Evolutionary conservation across 768 basidiomycete species (phyloP).

Genomic region (Xanthoconium purpureum): DNA sequence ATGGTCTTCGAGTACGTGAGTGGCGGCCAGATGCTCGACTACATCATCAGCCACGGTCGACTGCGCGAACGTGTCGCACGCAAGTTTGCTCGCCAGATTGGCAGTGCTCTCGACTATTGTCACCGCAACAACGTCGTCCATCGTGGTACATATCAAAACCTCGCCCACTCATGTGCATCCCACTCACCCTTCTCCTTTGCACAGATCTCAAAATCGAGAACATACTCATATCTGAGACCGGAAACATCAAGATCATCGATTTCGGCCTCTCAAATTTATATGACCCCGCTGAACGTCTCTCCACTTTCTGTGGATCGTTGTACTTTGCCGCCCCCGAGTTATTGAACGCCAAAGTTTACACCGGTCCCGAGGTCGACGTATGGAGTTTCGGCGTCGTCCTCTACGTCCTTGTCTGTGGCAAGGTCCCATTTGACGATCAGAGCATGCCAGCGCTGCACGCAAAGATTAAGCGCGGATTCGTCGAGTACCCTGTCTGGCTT

Average conservation of each 20-base stretch:
- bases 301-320: constrained; percentile 95
- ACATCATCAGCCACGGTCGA: constrained; percentile 97
- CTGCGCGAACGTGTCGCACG: constrained; percentile 92
- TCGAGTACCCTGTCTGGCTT: constrained; percentile 97
- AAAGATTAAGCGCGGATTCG: constrained; percentile 95
- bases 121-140: constrained; percentile 98
- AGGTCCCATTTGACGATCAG: constrained; percentile 98
- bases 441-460: constrained; percentile 99
- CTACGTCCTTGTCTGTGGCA: constrained; percentile 96
- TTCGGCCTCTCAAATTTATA: constrained; percentile 97
- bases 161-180: not conserved
- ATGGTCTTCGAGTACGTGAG: constrained; percentile 99
- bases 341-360: constrained; percentile 94
- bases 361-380: constrained; percentile 96
- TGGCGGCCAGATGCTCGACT: constrained; percentile 99
- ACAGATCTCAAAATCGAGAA: constrained; percentile 97
- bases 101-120: constrained; percentile 93
- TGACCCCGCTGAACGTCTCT: constrained; percentile 75
- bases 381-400: constrained; percentile 99
- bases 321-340: constrained; percentile 99
- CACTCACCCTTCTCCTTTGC: not conserved
- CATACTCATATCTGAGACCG: constrained; percentile 96
- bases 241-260: constrained; percentile 99
- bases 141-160: constrained; percentile 52
- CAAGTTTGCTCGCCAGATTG: constrained; percentile 97